Evolutionary conservation across 2,329 filamentous ascomycete species (phyloP), one percentile per base, ranked within the genome.

Genomic region (Tolypocladium pustulatum): DNA sequence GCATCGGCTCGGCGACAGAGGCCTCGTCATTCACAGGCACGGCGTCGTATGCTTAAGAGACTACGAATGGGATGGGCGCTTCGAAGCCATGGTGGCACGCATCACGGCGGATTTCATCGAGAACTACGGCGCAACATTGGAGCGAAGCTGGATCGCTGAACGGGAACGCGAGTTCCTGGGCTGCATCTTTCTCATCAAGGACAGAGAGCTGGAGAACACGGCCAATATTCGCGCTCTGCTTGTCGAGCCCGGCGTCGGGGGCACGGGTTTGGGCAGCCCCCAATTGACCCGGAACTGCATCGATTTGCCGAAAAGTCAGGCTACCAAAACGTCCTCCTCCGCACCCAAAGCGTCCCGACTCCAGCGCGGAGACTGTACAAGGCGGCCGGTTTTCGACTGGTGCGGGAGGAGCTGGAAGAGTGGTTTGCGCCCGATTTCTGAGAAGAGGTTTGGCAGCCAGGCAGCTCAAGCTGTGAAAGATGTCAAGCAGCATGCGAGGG

Each of bases 121-220:
- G 15, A 65, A 64, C 17, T 63, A 62, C 57, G 61, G 69, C 30
- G 60, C 64, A 2, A 40, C 41, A 10, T 34, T 15, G n/a, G 67
- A 69, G n/a, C 64, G 62, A 2, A 66, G 64, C 59, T 70, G 67
- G 67, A 67, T 69, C 13, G 67, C 65, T 0, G 67, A 70, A 53
- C 58, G 55, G 4, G 60, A 61, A 5, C 63, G 56, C 4, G 30
- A 61, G 5, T 70, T 70, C 40, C 52, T 65, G 1, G 67, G 68
- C 7, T 66, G 63, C 55, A 58, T 70, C 25, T 61, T 66, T n/a
- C 55, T 70, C 1, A 55, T 65, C 43, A 62, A 61, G 9, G 63
- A 67, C 30, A 53, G 32, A 34, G 34, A 61, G 36, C n/a, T 32
- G 17, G 36, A 57, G 13, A 12, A 62, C 8, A 59, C 57, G 13